Evolutionary conservation across 352 stramenopile species (phyloP), one percentile per base, ranked within the genome.

Genomic region (Globisporangium okanoganense): DNA sequence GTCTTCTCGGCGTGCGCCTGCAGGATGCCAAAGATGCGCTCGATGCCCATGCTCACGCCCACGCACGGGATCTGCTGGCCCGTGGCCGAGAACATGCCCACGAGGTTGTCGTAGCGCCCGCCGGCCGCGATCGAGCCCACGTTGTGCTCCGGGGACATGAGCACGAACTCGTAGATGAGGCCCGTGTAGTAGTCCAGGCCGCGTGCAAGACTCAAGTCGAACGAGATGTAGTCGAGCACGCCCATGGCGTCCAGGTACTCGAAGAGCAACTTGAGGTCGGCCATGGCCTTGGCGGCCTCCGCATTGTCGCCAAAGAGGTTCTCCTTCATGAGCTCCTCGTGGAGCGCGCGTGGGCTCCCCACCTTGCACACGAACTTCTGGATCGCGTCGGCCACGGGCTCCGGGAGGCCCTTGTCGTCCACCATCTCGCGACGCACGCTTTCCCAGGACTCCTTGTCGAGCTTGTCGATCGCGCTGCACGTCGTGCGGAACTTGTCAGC

Each of bases 111-210:
- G 79, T 99, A 99, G 55, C 97, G 87, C 3, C 97, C 97, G 40
- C 97, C 97, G 44, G 96, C 97, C 31, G 94, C 97, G 73, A 99
- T 99, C 50, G 93, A 98, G 52, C 97, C 97, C 31, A 99, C 95
- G 67, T 98, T 89, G 62, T 92, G 78, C 63, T 89, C 84, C 5
- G 75, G 74, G 27, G 74, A 89, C 61, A 86, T 94, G 27, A 98
- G 88, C 31, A 99, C 94, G 55, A 97, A 98, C 79, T 99, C 97
- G 76, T 99, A 99, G 71, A 99, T 99, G 47, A 99, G 79, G 16
- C 97, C 97, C 16, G 97, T 99, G 81, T 99, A 99, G 88, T 99
- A 99, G 77, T 99, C 97, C 13, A 99, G 80, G 25, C 97, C 97
- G 29, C 97, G 90, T 16, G 97, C 97, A 47, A 99, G 82, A 69